Percentiles rank a stretch among this genome's conserved stretches.
These are phyloP conservation scores for Brassica hybrid DNA, from an alignment of 441 rosid species.

Conservation along the genomic window DNA sequence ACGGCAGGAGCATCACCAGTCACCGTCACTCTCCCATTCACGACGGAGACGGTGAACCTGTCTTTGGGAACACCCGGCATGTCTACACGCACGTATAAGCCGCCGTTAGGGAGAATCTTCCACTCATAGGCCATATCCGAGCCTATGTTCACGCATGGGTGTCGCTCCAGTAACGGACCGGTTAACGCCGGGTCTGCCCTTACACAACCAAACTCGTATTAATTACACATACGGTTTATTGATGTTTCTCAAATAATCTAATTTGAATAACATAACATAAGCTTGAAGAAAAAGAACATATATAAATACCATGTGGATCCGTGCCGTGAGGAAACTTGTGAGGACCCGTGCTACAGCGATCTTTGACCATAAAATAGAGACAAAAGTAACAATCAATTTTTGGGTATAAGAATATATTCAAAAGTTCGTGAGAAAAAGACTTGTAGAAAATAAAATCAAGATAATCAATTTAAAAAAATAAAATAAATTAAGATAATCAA, in stretches of 20 bases:
- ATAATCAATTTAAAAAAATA: background rate
- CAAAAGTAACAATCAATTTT: background rate
- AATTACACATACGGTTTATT: background rate
- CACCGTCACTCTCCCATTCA: slow-evolving; percentile 27
- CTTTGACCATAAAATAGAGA: slow-evolving; percentile 3
- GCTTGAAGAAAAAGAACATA: background rate
- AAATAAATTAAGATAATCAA: background rate
- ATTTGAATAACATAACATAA: background rate
- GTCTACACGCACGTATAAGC: slow-evolving; percentile 48
- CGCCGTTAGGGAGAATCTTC: slow-evolving; percentile 28
- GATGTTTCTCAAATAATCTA: background rate
- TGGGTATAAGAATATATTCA: background rate
- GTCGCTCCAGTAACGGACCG: slow-evolving; percentile 27
- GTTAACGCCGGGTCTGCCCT: slow-evolving; percentile 24
- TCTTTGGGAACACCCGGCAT: slow-evolving; percentile 67
- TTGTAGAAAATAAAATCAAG: background rate
- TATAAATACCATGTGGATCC: slow-evolving; percentile 31
- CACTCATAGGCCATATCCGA: slow-evolving; percentile 35
- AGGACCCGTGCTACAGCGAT: background rate
- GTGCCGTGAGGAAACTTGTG: slow-evolving; percentile 16
- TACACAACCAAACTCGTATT: background rate
- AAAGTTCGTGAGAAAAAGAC: slow-evolving; percentile 3
- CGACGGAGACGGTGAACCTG: slow-evolving; percentile 53
- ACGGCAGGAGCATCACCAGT: slow-evolving; percentile 28
- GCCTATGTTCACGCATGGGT: slow-evolving; percentile 31